Evolutionary conservation across 345 rosid species (phyloP), one percentile per base, ranked within the genome.

Genomic region (Citrus australasica): DNA sequence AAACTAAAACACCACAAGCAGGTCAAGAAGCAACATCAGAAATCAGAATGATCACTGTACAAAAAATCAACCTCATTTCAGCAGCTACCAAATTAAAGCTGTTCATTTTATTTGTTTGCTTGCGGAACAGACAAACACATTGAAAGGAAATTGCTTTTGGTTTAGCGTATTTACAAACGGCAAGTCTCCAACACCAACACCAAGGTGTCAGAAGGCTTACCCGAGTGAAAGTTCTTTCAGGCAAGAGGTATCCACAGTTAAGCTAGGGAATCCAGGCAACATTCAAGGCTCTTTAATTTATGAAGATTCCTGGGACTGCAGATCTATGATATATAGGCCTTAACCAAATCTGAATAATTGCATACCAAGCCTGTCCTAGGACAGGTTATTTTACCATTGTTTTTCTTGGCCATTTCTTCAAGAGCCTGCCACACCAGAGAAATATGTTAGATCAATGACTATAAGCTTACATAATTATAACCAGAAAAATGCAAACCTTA

Each of bases 391-490:
- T 77, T 86, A 77, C 97, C 99, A 33, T 83, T 67, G 69, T 91
- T 94, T 80, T 86, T 91, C 81, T 88, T 89, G 2, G 98, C 92
- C 97, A 96, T 94, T 82, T 94, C 98, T 82, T 90, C 91, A 22
- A 94, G 97, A 63, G 98, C 99, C 98, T 96, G 92, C 79, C 59
- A 58, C 33, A 58, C 74, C 11, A 74, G 51, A 68, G 53, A 65
- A 25, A 46, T 38, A 30, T 61, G 67, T 67, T 25, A 82, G 60
- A 32, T 48, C 5, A 51, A 63, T 37, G 67, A 76, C 11, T 42
- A 40, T 30, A 66, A 40, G 67, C 71, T 42, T 33, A 68, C n/a
- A 16, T 4, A 56, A 33, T 53, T 62, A 77, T 38, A 28, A 63
- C 27, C 63, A 75, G 33, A 66, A 56, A 61, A 75, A 68, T 37